Evolutionary conservation across 352 stramenopile genomes (phyloP).

Genomic region (Phytopythium cucurbitacearum): DNA sequence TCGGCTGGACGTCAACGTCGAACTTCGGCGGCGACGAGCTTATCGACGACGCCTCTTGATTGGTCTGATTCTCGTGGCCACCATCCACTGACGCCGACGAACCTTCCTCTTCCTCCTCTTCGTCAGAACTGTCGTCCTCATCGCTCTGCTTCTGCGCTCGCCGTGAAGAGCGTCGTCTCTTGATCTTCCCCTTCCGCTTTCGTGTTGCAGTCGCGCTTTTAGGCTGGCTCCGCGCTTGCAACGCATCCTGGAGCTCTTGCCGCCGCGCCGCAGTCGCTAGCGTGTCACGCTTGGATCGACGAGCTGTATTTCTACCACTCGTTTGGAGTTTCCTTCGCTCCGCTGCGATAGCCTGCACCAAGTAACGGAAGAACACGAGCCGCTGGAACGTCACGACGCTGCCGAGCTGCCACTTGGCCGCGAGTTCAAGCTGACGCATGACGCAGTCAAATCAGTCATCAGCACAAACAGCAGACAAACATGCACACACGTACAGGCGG

Average conservation of each 20-base stretch:
- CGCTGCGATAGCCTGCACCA: conserved; percentile 28
- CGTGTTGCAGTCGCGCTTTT: neutral
- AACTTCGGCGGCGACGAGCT: too few relatives aligned
- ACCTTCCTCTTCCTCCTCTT: neutral
- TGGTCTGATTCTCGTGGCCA: too few relatives aligned
- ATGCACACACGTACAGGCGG: conserved; percentile 28
- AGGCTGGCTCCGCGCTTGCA: neutral
- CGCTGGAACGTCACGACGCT: conserved; percentile 50
- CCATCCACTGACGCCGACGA: too few relatives aligned
- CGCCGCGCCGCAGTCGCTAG: conserved; percentile 3
- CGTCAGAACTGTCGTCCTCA: neutral
- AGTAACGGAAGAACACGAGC: conserved; percentile 52
- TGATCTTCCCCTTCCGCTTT: conserved; percentile 3
- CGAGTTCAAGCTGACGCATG: conserved; percentile 28
- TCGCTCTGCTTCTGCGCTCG: too few relatives aligned
- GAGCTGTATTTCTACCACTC: neutral
- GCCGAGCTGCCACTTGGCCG: conserved; percentile 25
- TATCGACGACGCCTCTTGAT: too few relatives aligned
- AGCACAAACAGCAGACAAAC: neutral
- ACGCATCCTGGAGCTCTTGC: neutral
- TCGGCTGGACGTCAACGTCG: too few relatives aligned
- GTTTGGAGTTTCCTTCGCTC: conserved; percentile 12
- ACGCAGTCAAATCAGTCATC: neutral
- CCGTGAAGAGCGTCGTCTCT: neutral
- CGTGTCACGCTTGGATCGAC: conserved; percentile 6